phyloP scores from a whole-genome alignment of 352 stramenopile genomes.

The Pythium inflatum region DNA sequence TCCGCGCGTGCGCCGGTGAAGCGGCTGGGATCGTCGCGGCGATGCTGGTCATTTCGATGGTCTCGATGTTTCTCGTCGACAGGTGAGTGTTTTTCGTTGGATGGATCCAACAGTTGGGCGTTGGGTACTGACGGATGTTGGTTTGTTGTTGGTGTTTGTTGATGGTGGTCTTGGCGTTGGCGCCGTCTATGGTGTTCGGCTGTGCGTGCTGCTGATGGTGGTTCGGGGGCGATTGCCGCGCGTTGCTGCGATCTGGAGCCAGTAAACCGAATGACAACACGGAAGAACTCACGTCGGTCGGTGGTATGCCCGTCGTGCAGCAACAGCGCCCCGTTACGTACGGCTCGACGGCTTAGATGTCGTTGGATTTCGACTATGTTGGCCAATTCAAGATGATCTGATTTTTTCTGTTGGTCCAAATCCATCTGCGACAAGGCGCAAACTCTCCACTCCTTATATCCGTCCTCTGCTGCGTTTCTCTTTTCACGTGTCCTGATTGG shows the following conservation, averaged over 20 bases:
- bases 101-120: conserved; percentile 14
- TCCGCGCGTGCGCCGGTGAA: conserved; percentile 66
- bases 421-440: conserved; percentile 13
- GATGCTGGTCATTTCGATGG: conserved; percentile 56
- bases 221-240: conserved; percentile 3
- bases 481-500: conserved; percentile 4
- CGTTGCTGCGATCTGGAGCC: conserved; percentile 36
- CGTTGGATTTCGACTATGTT: neutral
- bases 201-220: conserved; percentile 27
- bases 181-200: conserved; percentile 20
- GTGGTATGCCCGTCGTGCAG: conserved; percentile 35
- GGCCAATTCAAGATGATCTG: neutral
- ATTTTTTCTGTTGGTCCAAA: neutral
- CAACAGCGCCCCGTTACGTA: conserved; percentile 23
- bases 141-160: conserved; percentile 1
- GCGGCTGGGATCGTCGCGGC: conserved; percentile 58
- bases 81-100: conserved; percentile 47
- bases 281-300: conserved; percentile 36
- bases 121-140: conserved; percentile 11
- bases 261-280: conserved; percentile 31
- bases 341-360: conserved; percentile 17
- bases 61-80: conserved; percentile 58
- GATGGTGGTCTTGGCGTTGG: conserved; percentile 5
- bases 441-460: neutral
- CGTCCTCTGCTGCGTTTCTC: neutral